Percentiles rank a stretch among this genome's conserved stretches.
Evolutionary conservation across 345 rosid genomes (phyloP).

Genomic region (Ceriops zippeliana): DNA sequence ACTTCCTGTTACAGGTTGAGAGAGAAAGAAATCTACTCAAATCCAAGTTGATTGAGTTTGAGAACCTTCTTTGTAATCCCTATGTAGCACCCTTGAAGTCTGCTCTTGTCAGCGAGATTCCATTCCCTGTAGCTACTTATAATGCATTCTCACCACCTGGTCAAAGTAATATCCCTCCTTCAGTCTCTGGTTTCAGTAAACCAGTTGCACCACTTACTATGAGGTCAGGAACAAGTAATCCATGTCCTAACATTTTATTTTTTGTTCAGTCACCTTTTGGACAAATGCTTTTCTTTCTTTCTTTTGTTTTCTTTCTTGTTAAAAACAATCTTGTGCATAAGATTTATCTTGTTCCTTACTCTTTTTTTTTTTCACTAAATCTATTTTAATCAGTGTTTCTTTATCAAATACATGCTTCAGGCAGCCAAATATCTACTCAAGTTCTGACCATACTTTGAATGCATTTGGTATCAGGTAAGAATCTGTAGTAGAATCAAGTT

Average conservation of each 20-base stretch:
- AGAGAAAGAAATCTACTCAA: slow-evolving; percentile 66
- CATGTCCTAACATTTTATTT: neutral
- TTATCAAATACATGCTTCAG: slow-evolving; percentile 33
- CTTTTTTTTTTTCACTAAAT: neutral
- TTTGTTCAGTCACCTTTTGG: neutral
- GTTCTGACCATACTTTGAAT: slow-evolving; percentile 31
- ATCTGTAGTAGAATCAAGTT: neutral
- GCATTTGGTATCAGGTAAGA: slow-evolving; percentile 15
- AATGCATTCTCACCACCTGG: slow-evolving; percentile 29
- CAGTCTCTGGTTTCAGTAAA: slow-evolving; percentile 49
- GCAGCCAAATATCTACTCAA: slow-evolving; percentile 41
- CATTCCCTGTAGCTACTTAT: slow-evolving; percentile 31
- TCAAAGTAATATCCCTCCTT: slow-evolving; percentile 43
- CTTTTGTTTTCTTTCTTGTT: neutral
- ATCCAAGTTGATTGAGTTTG: slow-evolving; percentile 59
- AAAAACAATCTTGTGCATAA: neutral
- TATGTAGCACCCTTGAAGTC: slow-evolving; percentile 38
- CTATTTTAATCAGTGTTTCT: slow-evolving; percentile 26
- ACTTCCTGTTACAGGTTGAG: slow-evolving; percentile 51
- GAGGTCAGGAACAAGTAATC: slow-evolving; percentile 36
- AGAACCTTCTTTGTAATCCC: slow-evolving; percentile 56
- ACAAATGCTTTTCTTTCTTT: neutral
- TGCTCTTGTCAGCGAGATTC: slow-evolving; percentile 22
- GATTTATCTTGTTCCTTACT: neutral
- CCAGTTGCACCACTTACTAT: slow-evolving; percentile 38